Conservation (phyloP, 768 basidiomycete species). For the Russula abietina region DNA sequence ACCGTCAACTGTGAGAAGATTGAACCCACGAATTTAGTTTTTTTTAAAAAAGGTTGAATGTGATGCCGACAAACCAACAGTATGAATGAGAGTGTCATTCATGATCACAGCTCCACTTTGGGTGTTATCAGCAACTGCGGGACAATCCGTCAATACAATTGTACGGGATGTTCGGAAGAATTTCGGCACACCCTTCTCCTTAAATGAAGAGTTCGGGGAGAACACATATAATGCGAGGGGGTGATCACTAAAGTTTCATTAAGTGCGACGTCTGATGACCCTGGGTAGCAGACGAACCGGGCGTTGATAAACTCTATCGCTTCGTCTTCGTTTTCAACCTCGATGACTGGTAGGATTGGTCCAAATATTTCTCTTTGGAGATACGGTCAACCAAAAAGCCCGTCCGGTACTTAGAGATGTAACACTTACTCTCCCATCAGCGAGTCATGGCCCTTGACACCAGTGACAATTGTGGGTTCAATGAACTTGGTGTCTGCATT, state of each 20-base stretch:
- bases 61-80: slow-evolving; percentile 39
- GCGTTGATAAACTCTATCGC: slow-evolving; percentile 64
- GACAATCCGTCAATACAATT: neutral
- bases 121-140: slow-evolving; percentile 59
- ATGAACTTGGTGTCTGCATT: slow-evolving; percentile 57
- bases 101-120: slow-evolving; percentile 62
- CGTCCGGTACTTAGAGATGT: neutral
- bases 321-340: slow-evolving; percentile 62
- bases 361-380: slow-evolving; percentile 71
- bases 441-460: slow-evolving; percentile 57
- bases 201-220: slow-evolving; percentile 50
- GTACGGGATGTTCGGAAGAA: slow-evolving; percentile 12
- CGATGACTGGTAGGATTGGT: slow-evolving; percentile 69
- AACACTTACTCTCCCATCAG: slow-evolving; percentile 66
- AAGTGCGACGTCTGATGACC: neutral
- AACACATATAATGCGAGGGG: slow-evolving; percentile 79
- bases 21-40: neutral
- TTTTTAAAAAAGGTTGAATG: neutral
- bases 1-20: slow-evolving; percentile 41
- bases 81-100: slow-evolving; percentile 66
- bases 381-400: neutral
- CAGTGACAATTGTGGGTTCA: slow-evolving; percentile 64
- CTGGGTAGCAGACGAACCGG: slow-evolving; percentile 33
- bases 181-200: slow-evolving; percentile 48
- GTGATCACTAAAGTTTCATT: slow-evolving; percentile 45